Conservation (phyloP, 345 rosid species). For the Acer campestre region DNA sequence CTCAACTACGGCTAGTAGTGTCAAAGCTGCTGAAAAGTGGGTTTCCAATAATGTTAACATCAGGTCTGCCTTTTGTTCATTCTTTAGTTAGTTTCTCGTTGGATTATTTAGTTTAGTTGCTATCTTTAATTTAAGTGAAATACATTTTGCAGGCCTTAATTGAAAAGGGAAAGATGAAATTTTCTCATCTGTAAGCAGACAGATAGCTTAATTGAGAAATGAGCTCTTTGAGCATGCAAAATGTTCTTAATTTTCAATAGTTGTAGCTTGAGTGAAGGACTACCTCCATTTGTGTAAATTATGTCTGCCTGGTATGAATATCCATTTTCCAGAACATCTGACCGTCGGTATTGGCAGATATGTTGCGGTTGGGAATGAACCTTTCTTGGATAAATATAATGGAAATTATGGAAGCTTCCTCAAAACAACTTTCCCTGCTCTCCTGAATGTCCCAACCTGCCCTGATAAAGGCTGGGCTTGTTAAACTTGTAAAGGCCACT, state of each 20-base stretch:
- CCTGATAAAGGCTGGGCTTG: constrained; percentile 74
- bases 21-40: constrained; percentile 92
- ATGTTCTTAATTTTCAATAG: neutral
- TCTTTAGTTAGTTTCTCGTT: constrained; percentile 1
- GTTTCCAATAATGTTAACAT: constrained; percentile 77
- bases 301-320: too few relatives aligned
- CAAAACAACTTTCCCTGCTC: constrained; percentile 72
- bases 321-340: constrained; percentile 16
- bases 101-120: neutral
- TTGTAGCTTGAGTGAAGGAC: neutral
- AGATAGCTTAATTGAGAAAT: neutral
- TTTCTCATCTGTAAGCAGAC: neutral
- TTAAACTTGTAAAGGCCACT: constrained; percentile 76
- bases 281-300: too few relatives aligned
- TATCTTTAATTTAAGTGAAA: constrained; percentile 8
- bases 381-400: constrained; percentile 79
- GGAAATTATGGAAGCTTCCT: constrained; percentile 79
- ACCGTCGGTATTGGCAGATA: constrained; percentile 54
- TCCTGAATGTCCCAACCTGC: constrained; percentile 75
- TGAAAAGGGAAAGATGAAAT: neutral
- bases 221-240: neutral
- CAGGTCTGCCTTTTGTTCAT: constrained; percentile 47
- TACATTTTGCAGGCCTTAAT: neutral
- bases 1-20: constrained; percentile 53
- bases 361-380: constrained; percentile 96